phyloP scores from a whole-genome alignment of 2,329 filamentous ascomycete species.

The Fusarium longipes region DNA sequence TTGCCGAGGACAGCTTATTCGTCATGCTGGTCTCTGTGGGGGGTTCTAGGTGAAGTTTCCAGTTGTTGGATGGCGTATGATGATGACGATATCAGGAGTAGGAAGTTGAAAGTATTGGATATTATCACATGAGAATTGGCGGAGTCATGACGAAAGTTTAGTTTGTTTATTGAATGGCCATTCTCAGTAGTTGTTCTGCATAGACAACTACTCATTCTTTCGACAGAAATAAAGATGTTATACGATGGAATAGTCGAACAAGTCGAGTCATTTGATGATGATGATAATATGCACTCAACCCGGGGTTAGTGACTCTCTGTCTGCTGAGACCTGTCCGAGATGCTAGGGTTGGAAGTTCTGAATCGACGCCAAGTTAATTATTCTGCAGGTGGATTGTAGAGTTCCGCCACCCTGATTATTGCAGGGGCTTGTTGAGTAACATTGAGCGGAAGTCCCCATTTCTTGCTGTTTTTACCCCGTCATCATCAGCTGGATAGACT shows the following conservation, averaged over 20 bases:
- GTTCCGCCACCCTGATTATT: slow-evolving; percentile 34
- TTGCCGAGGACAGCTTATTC: slow-evolving; percentile 14
- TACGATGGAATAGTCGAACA: neutral
- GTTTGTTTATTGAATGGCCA: neutral
- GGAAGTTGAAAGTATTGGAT: neutral
- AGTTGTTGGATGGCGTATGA: slow-evolving; percentile 5
- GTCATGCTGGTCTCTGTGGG: slow-evolving; percentile 6
- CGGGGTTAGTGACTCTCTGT: neutral
- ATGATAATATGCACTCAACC: neutral
- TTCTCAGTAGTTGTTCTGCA: neutral
- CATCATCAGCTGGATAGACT: slow-evolving; percentile 19
- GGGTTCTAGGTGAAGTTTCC: slow-evolving; percentile 6
- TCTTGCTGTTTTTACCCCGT: slow-evolving; percentile 31
- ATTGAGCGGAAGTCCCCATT: slow-evolving; percentile 17
- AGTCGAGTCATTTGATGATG: neutral
- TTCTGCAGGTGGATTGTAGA: slow-evolving; percentile 23
- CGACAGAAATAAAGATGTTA: neutral
- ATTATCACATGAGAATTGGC: slow-evolving; percentile 15
- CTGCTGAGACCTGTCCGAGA: neutral
- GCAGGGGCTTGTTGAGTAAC: slow-evolving; percentile 31
- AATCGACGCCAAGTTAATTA: slow-evolving; percentile 24
- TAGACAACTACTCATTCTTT: neutral
- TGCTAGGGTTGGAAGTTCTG: neutral
- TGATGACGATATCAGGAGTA: slow-evolving; percentile 10
- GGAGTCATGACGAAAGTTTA: slow-evolving; percentile 27